Percentiles rank a stretch among this genome's conserved stretches.
Evolutionary conservation across 208 protist genomes (phyloP).

Genomic region (Acanthamoeba healyi): DNA sequence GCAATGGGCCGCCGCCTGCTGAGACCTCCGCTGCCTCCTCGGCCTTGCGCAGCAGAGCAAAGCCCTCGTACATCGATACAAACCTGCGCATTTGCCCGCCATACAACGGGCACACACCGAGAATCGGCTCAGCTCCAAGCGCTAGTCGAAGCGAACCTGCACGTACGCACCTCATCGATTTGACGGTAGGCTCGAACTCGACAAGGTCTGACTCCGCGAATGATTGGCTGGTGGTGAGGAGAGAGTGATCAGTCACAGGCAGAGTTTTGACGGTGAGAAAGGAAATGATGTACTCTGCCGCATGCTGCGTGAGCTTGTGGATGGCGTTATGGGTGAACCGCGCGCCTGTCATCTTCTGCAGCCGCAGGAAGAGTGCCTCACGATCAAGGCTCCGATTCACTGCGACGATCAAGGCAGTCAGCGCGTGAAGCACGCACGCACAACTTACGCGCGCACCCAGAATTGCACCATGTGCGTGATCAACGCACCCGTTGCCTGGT

Average conservation of each 20-base stretch:
- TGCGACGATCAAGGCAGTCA: not conserved
- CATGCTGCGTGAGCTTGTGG: not conserved
- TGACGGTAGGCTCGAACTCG: not conserved
- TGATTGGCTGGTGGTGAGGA: not conserved
- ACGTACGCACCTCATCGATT: not conserved
- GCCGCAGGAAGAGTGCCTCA: not conserved
- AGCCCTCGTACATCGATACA: slow-evolving; percentile 12
- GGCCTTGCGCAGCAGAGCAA: not conserved
- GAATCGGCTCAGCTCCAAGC: too few species aligned
- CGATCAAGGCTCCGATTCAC: not conserved
- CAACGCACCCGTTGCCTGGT: not conserved
- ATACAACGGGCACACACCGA: not conserved
- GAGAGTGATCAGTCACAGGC: too few species aligned
- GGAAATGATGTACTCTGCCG: too few species aligned
- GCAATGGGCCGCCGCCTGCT: too few species aligned
- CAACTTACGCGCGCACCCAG: too few species aligned
- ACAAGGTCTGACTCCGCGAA: not conserved
- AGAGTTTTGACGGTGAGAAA: too few species aligned
- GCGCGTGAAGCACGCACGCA: too few species aligned
- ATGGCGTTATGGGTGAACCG: not conserved
- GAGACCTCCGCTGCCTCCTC: not conserved
- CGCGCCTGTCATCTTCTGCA: not conserved
- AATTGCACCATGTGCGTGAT: too few species aligned
- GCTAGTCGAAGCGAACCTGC: not conserved
- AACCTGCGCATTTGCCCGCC: not conserved